These are phyloP conservation scores for Xylona heveae DNA, from an alignment of 495 filamentous ascomycete species.

Conservation along the genomic window DNA sequence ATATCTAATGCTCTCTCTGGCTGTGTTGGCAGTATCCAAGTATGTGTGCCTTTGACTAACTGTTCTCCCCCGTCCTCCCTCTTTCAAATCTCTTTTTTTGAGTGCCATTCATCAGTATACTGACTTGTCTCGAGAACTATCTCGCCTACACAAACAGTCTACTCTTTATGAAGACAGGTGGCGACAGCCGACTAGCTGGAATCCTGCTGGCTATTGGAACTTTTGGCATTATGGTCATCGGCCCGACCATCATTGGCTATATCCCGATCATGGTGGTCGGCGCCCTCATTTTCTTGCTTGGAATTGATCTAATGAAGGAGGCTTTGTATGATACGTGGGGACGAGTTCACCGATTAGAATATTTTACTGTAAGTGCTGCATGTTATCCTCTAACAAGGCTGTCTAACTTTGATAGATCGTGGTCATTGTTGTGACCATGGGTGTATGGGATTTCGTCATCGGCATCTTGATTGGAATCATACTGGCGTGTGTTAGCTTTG, in stretches of 20 bases:
- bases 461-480: conserved; percentile 86
- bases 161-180: conserved; percentile 84
- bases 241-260: conserved; percentile 72
- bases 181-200: conserved; percentile 67
- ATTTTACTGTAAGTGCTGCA: conserved; percentile 43
- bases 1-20: conserved; percentile 85
- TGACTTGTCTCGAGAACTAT: conserved; percentile 51
- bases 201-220: conserved; percentile 69
- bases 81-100: not conserved
- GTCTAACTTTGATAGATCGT: conserved; percentile 36
- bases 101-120: conserved; percentile 3
- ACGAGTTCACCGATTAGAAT: conserved; percentile 68
- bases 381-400: conserved; percentile 1
- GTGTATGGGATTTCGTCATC: conserved; percentile 82
- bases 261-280: conserved; percentile 96
- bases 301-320: conserved; percentile 74
- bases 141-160: conserved; percentile 90
- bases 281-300: conserved; percentile 78
- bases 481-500: conserved; percentile 72
- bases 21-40: conserved; percentile 67
- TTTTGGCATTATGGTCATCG: conserved; percentile 57
- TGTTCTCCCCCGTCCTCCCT: not conserved
- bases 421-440: conserved; percentile 90
- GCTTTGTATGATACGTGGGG: conserved; percentile 75
- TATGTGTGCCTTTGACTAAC: conserved; percentile 9